A percentile compares a stretch with the other conserved stretches of the same genome.
Evolutionary conservation across 2,329 filamentous ascomycete species (phyloP).

Genomic region (Cladosporium sp.): DNA sequence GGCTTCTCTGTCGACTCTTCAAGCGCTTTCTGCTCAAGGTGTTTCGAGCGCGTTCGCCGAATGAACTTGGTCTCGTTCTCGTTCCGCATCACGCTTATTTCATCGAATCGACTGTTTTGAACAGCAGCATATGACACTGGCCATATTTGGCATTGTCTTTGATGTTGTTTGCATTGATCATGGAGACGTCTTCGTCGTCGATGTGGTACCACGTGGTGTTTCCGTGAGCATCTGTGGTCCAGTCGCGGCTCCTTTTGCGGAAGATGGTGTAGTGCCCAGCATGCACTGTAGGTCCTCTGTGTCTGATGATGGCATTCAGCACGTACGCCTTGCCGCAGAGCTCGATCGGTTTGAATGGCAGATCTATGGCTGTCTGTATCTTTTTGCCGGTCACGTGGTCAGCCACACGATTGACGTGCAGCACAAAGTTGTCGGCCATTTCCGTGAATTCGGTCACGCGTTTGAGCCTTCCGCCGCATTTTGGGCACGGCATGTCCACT

Average conservation of each 20-base stretch:
- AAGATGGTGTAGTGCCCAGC: slow-evolving; percentile 26
- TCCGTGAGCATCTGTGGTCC: background rate
- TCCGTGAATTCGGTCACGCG: background rate
- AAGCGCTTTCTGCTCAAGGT: background rate
- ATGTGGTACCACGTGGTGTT: slow-evolving; percentile 8
- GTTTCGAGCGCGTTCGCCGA: background rate
- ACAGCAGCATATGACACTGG: slow-evolving; percentile 14
- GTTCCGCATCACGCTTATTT: background rate
- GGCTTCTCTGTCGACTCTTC: background rate
- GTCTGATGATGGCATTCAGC: slow-evolving; percentile 23
- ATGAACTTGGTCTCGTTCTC: background rate
- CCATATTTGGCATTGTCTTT: background rate
- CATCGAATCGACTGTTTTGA: slow-evolving; percentile 1
- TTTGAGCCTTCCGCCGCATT: slow-evolving; percentile 5
- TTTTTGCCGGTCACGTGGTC: background rate
- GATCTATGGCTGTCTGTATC: slow-evolving; percentile 13
- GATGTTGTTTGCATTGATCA: background rate
- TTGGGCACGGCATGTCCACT: slow-evolving; percentile 10
- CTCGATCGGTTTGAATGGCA: slow-evolving; percentile 4
- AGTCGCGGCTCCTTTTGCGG: slow-evolving; percentile 16
- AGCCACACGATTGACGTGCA: slow-evolving; percentile 20
- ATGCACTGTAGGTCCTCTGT: slow-evolving; percentile 2
- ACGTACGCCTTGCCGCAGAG: slow-evolving; percentile 18
- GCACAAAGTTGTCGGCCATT: slow-evolving; percentile 20
- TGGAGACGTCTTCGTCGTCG: slow-evolving; percentile 7